These are phyloP conservation scores for Lentinula raphanica DNA, from an alignment of 768 basidiomycete species.

Conservation along the genomic window DNA sequence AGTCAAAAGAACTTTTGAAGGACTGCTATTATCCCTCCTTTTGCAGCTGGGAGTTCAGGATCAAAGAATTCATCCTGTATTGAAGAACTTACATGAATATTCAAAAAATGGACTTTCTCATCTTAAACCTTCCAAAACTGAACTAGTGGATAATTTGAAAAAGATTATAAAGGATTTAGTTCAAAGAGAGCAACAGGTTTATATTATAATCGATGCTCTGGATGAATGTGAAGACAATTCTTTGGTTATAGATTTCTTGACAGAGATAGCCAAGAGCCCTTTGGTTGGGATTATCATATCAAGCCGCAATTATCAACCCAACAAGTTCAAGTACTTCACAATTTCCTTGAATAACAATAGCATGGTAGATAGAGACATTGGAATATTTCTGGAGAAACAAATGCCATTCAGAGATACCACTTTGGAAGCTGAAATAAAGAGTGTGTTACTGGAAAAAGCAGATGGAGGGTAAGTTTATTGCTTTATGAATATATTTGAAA, in stretches of 20 bases:
- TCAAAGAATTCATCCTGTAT: too few species aligned
- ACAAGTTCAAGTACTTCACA: not conserved
- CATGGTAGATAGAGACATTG: not conserved
- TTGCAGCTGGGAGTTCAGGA: too few species aligned
- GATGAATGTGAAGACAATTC: not conserved
- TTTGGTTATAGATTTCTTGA: not conserved
- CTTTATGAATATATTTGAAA: not conserved
- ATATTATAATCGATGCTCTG: not conserved
- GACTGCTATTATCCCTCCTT: too few species aligned
- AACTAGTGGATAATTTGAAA: not conserved
- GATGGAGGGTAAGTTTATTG: not conserved
- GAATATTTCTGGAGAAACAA: not conserved
- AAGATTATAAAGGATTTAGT: not conserved
- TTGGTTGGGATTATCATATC: not conserved
- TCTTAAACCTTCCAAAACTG: too few species aligned
- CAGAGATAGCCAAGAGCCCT: too few species aligned
- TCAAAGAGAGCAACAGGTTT: too few species aligned
- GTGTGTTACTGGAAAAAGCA: too few species aligned
- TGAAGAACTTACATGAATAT: too few species aligned
- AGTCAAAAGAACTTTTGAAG: too few species aligned
- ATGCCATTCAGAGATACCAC: not conserved
- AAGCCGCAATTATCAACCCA: not conserved
- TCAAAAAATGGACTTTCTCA: too few species aligned
- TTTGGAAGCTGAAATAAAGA: not conserved
- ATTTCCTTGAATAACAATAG: not conserved